phyloP scores from a whole-genome alignment of 495 filamentous ascomycete species.

The Talaromyces adpressus region DNA sequence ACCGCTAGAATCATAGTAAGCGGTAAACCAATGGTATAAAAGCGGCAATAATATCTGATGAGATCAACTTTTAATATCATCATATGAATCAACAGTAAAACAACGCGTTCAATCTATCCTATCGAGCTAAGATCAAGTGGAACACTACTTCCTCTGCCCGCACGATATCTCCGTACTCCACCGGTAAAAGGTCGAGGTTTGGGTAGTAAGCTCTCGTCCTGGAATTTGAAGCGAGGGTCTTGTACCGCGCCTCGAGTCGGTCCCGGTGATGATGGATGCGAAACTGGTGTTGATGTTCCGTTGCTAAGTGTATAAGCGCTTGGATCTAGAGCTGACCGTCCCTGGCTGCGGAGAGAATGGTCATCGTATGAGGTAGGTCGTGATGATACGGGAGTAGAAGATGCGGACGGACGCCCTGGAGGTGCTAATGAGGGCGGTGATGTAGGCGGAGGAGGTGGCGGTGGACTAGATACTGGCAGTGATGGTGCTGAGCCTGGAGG shows the following conservation, averaged over 20 bases:
- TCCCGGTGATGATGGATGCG: constrained; percentile 29
- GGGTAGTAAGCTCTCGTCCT: constrained; percentile 71
- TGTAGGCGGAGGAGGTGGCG: constrained; percentile 36
- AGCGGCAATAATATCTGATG: background rate
- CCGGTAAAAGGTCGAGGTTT: constrained; percentile 76
- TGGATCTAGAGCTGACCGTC: constrained; percentile 59
- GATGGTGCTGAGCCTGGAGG: constrained; percentile 39
- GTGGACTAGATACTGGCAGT: constrained; percentile 39
- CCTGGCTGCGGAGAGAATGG: constrained; percentile 30
- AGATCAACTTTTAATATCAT: background rate
- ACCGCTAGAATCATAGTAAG: background rate
- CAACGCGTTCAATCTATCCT: background rate
- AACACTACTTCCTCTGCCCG: constrained; percentile 88
- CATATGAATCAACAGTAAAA: background rate
- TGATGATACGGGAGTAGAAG: constrained; percentile 40
- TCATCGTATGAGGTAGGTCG: constrained; percentile 26
- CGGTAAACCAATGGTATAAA: background rate
- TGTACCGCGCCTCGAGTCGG: constrained; percentile 47
- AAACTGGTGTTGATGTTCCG: constrained; percentile 33
- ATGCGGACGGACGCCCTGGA: constrained; percentile 45
- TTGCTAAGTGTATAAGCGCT: constrained; percentile 70
- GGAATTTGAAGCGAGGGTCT: constrained; percentile 81
- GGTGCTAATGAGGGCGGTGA: constrained; percentile 31
- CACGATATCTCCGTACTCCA: constrained; percentile 69
- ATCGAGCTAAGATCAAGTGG: constrained; percentile 67